Conservation (phyloP, 2,329 filamentous ascomycete genomes). For the Aciculosporium take region DNA sequence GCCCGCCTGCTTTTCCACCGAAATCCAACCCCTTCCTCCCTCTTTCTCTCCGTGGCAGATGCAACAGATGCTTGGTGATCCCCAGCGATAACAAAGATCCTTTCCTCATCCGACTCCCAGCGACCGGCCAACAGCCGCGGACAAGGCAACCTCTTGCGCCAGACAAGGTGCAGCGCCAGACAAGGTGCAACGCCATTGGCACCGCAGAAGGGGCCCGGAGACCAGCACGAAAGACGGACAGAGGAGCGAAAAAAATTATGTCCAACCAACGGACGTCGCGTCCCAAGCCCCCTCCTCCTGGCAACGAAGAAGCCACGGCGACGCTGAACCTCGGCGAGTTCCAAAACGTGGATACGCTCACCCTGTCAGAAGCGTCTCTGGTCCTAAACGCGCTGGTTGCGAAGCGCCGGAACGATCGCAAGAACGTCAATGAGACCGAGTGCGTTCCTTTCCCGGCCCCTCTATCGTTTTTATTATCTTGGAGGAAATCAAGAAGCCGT, state of each 20-base stretch:
- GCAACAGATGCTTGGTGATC: no score
- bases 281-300: constrained; percentile 51
- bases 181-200: no score
- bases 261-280: constrained; percentile 41
- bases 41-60: no score
- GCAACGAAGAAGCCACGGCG: constrained; percentile 76
- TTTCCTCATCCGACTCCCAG: neutral
- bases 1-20: no score
- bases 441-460: constrained; percentile 28
- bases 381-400: constrained; percentile 82
- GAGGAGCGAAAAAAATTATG: constrained; percentile 10
- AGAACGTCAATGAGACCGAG: constrained; percentile 75
- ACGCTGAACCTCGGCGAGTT: constrained; percentile 86
- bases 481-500: neutral
- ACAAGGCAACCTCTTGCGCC: no score
- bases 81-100: neutral
- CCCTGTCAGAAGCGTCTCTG: constrained; percentile 79
- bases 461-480: neutral
- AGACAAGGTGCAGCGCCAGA: no score
- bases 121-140: neutral
- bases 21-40: no score
- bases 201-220: neutral
- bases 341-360: constrained; percentile 78
- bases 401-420: constrained; percentile 64
- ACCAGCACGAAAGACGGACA: neutral